A percentile compares a stretch with the other conserved stretches of the same genome.
phyloP scores from a whole-genome alignment of 2,329 filamentous ascomycete genomes.

The Calonectria hongkongensis region DNA sequence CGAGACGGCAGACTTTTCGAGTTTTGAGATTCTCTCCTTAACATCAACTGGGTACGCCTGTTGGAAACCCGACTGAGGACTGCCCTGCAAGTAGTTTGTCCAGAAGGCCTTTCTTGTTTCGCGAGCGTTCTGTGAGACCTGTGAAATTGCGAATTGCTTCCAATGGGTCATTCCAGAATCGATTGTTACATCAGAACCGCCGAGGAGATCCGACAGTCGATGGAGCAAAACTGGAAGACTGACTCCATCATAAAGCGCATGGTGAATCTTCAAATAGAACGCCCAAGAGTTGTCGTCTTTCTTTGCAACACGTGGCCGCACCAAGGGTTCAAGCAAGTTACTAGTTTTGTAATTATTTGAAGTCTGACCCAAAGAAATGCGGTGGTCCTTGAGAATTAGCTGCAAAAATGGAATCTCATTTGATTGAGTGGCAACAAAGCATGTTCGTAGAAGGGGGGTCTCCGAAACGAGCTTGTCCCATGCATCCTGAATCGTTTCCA shows the following conservation, averaged over 20 bases:
- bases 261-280: conserved; percentile 81
- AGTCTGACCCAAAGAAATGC: conserved; percentile 30
- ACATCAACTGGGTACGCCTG: conserved; percentile 18
- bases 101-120: conserved; percentile 62
- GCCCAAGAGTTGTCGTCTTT: conserved; percentile 49
- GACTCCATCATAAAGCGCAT: conserved; percentile 91
- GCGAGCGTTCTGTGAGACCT: conserved; percentile 25
- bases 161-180: conserved; percentile 51
- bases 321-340: conserved; percentile 36
- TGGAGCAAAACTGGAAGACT: conserved; percentile 81
- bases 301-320: conserved; percentile 37
- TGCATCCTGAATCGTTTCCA: conserved; percentile 68
- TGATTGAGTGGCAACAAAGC: conserved; percentile 73
- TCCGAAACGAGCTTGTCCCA: conserved; percentile 77
- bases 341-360: background rate
- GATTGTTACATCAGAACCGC: background rate
- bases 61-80: background rate
- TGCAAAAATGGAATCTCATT: conserved; percentile 76
- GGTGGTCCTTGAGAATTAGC: conserved; percentile 66
- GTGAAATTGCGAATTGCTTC: conserved; percentile 49
- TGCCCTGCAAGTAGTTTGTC: conserved; percentile 61
- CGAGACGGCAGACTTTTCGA: conserved; percentile 69
- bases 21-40: conserved; percentile 54
- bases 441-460: conserved; percentile 81
- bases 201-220: conserved; percentile 46